Base-by-base conservation (phyloP, 768 basidiomycete species). In the Macrolepiota fuliginosa region DNA sequence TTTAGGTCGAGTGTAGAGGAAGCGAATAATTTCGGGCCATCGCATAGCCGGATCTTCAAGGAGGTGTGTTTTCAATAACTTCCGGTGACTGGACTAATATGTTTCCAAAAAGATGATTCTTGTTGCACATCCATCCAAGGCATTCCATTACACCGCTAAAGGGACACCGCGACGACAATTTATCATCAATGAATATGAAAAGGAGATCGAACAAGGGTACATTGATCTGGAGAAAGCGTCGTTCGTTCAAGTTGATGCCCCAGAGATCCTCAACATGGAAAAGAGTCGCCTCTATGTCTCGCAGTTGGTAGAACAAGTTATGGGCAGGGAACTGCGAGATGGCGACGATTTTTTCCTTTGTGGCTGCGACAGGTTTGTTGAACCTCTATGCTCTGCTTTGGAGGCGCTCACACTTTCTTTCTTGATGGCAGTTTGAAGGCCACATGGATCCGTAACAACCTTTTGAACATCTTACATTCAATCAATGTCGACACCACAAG, bases 41-140 rank as follows among this genome's bases (percentile, higher is more conserved):
- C 72, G 35, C 80, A 82, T 63, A 80, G 79, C 0, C 67, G 79
- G 19, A 65, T 83, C 3, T 81, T 81, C 70, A 81, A 80, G 61
- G 80, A 80, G 71, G 79, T 77, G n/a, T 17, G 39, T 27, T 27
- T 4, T 37, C 19, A 15, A 22, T 27, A 11, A 11, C 6, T 60
- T 36, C 12, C 3, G 22, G 9, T 17, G 17, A 37, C 40, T n/a
- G 47, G 1, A 42, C 5, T 42, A n/a, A 47, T 22, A 24, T 32
- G 7, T 27, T 17, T 13, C 24, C 32, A 39, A 11, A 6, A 42
- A 81, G 78, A 83, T 82, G 78, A 75, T 83, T 54, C 54, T 81
- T 4, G 69, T 80, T 29, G 65, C 76, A 0, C 70, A 69, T 2
- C 74, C 76, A 0, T 66, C 69, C 3, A 78, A 78, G 58, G 80